These are phyloP conservation scores for Xerocomus minutiporus DNA, from an alignment of 1,284 basidiomycete species.

Conservation along the genomic window DNA sequence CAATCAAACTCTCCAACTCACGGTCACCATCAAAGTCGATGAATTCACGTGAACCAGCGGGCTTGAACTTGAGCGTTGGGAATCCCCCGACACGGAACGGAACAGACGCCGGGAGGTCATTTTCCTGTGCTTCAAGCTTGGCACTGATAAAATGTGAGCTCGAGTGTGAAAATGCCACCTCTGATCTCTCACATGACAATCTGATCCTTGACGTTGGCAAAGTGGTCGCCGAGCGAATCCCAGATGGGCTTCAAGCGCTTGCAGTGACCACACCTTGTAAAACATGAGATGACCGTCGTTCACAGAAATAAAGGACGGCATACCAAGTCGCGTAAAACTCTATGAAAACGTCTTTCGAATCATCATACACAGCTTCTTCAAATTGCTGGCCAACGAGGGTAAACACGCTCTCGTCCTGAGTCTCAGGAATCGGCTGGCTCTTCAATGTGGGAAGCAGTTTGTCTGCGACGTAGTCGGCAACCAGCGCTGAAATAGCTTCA, in stretches of 20 bases:
- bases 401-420: constrained; percentile 81
- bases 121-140: constrained; percentile 96
- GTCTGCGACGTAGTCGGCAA: constrained; percentile 67
- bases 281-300: not conserved
- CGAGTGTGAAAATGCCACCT: not conserved
- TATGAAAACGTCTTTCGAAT: constrained; percentile 91
- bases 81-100: constrained; percentile 86
- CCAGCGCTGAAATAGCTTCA: constrained; percentile 56
- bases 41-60: constrained; percentile 82
- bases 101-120: constrained; percentile 86
- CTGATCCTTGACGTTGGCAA: constrained; percentile 71
- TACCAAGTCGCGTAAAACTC: constrained; percentile 98
- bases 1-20: constrained; percentile 77
- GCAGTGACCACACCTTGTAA: constrained; percentile 84
- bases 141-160: constrained; percentile 51
- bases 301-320: constrained; percentile 17
- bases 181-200: constrained; percentile 69
- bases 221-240: constrained; percentile 89
- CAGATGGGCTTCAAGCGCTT: constrained; percentile 94
- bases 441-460: constrained; percentile 84
- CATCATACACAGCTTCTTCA: constrained; percentile 81
- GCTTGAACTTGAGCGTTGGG: constrained; percentile 97
- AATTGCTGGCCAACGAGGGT: constrained; percentile 89
- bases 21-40: constrained; percentile 93
- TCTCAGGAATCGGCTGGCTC: constrained; percentile 82